These are phyloP conservation scores for Torrubiellomyces zombiae DNA, from an alignment of 2,329 filamentous ascomycete genomes.

Conservation along the genomic window DNA sequence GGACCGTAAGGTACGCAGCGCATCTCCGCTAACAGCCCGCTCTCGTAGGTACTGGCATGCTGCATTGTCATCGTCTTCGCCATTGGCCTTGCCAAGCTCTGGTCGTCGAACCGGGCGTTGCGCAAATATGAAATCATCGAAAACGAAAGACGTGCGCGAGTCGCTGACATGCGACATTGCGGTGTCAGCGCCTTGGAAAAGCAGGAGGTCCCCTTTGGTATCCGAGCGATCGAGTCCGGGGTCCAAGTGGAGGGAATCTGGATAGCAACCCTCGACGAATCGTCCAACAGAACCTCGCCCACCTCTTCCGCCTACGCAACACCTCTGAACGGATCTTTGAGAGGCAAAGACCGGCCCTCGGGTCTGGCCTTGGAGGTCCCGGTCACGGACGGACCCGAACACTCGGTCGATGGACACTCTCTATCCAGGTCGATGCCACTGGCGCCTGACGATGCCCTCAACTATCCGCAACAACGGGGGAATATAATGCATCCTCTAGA, in stretches of 20 bases:
- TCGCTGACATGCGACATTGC: slow-evolving; percentile 36
- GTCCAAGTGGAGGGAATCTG: slow-evolving; percentile 76
- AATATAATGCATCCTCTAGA: no score
- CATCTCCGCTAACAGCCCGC: not conserved
- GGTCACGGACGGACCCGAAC: slow-evolving; percentile 1
- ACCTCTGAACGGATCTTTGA: not conserved
- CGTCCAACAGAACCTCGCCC: slow-evolving; percentile 9
- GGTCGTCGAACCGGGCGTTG: slow-evolving; percentile 38
- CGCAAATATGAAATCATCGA: slow-evolving; percentile 47
- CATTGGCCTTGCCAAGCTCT: slow-evolving; percentile 51
- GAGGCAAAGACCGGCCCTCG: not conserved
- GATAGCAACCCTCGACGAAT: slow-evolving; percentile 35
- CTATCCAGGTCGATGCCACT: not conserved
- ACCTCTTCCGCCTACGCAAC: slow-evolving; percentile 7
- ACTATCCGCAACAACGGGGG: no score
- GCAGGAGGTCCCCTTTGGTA: slow-evolving; percentile 66
- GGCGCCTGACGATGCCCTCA: not conserved
- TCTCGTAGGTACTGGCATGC: slow-evolving; percentile 48
- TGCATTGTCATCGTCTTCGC: slow-evolving; percentile 55
- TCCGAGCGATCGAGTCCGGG: slow-evolving; percentile 69
- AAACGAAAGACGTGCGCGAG: slow-evolving; percentile 42
- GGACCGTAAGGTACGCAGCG: no score
- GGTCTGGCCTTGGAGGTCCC: not conserved
- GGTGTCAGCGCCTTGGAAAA: slow-evolving; percentile 23
- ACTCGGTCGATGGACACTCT: not conserved